phyloP scores from a whole-genome alignment of 306 rosid genomes.

The Cercis canadensis region DNA sequence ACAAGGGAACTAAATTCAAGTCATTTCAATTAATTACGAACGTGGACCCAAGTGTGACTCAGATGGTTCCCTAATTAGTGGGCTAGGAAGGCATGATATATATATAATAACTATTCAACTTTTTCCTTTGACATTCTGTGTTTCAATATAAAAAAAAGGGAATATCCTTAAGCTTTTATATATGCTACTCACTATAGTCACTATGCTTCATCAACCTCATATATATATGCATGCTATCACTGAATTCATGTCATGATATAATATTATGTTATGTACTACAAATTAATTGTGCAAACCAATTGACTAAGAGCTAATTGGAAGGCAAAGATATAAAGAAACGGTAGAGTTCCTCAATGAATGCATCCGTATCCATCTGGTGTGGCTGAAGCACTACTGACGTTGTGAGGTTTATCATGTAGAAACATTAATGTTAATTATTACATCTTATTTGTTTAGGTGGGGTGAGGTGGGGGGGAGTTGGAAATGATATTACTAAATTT shows the following conservation, averaged over 20 bases:
- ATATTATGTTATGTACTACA: background rate
- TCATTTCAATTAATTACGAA: background rate
- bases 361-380: too few species aligned
- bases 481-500: too few species aligned
- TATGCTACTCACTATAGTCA: background rate
- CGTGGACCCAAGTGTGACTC: slow-evolving; percentile 15
- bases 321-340: background rate
- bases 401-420: too few species aligned
- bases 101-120: background rate
- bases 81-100: background rate
- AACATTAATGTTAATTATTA: too few species aligned
- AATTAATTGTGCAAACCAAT: background rate
- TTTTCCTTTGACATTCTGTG: background rate
- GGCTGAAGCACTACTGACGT: too few species aligned
- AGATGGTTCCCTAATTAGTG: slow-evolving; percentile 4
- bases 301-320: background rate
- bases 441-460: too few species aligned
- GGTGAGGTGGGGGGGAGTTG: too few species aligned
- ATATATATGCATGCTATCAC: background rate
- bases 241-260: background rate
- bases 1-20: background rate
- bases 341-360: background rate
- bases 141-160: background rate
- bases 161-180: background rate
- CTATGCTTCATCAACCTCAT: background rate